Evolutionary conservation across 2,329 filamentous ascomycete species (phyloP), one percentile per base, ranked within the genome.

Genomic region (Alternaria angustiovoidea): DNA sequence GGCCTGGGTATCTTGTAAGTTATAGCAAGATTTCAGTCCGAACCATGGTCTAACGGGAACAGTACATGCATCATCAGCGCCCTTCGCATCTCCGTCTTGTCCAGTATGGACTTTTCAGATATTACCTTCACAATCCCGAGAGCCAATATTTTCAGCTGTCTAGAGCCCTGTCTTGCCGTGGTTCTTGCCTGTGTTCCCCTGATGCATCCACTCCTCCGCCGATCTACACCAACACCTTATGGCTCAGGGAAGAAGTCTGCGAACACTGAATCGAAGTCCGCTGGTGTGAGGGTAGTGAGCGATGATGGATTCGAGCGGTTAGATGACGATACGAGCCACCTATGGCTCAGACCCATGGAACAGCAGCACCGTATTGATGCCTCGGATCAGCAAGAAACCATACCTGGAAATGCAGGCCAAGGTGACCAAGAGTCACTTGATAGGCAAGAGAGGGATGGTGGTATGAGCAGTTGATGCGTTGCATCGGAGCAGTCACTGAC

Each of bases 141-240:
- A 51, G 34, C 48, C 48, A 51, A 51, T 16, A 28, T 51, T 24
- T 39, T 51, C 48, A 51, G 48, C 34, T 32, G 48, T 32, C 20
- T 51, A 5, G 48, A 51, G 48, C 48, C 48, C 22, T 51, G 48
- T 22, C 48, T 51, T 38, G 34, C 48, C 22, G 48, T 51, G 16
- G 18, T 28, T 11, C 48, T 51, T 20, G 48, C 48, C 14, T 51
- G 32, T 26, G 34, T 51, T 18, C 48, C 48, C 20, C 14, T 51
- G 9, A 51, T 51, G 48, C 48, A 28, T 51, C 48, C 48, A 18
- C 48, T 51, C 22, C 34, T 51, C 4, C 34, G 48, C 16, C 48
- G 34, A 5, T 39, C 34, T 24, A 16, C 34, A 26, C 8, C 34
- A n/a, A 51, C 32, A 18, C 34, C 48, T 26, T 24, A 51, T 22